Base-by-base conservation (phyloP, 805 yeast genomes). In the Candida parachauliodes region DNA sequence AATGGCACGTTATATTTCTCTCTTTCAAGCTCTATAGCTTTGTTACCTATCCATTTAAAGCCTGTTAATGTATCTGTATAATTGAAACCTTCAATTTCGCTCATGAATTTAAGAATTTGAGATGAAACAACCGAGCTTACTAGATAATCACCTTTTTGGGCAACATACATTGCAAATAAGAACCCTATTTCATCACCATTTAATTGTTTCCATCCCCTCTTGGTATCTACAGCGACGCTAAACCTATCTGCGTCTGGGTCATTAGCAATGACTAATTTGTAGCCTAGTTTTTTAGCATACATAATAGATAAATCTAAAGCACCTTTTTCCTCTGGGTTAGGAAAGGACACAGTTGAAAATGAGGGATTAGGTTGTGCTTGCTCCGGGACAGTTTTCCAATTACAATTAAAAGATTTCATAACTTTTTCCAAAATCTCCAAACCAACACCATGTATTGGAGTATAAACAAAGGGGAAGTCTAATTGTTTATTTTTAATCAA, bases 241-340 rank as follows among this genome's bases (percentile, higher is more conserved):
- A 91, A 91, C 42, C 98, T 69, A 57, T 91, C 98, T 0, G 98
- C 98, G 60, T 91, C 98, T 0, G 98, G 98, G 54, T 91, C 98
- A 57, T 83, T 91, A 1, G 96, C 96, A 2, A 91, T 50, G 2
- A 91, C 91, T 21, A 88, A 55, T 2, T 62, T 54, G 17, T 73
- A 57, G 0, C 68, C 68, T 2, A 60, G 55, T 1, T 45, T 37
- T 28, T 84, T 79, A 0, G 96, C 97, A 2, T 60, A 55, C 8
- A 54, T 36, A 14, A 81, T 80, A 0, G 95, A 91, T 36, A 82
- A 53, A 46, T 79, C 83, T 39, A 93, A 66, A 0, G 98, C 98
- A 2, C 96, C 96, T 45, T 79, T 77, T 52, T 91, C 98, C 58
- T 91, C 98, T 0, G 98, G 98, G 52, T 91, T 91, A 4, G 98